Conservation (phyloP, 2,329 filamentous ascomycete genomes). For the Dactylellina sp. region DNA sequence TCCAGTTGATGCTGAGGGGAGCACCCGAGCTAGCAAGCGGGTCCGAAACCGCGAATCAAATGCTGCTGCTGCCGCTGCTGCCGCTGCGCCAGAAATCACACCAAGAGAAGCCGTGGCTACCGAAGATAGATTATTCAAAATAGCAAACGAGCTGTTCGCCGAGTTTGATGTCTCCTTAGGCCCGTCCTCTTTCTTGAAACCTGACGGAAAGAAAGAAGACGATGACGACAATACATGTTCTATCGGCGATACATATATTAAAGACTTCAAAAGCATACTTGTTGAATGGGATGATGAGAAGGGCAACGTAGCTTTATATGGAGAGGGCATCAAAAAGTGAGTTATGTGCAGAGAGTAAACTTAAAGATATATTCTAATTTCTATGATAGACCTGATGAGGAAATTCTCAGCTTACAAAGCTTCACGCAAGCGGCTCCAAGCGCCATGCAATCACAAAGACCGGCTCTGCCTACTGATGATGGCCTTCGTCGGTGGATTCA, state of each 20-base stretch:
- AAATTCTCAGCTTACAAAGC: conserved; percentile 53
- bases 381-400: conserved; percentile 43
- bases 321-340: conserved; percentile 59
- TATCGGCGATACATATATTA: conserved; percentile 58
- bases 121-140: conserved; percentile 60
- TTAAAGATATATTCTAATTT: conserved; percentile 1
- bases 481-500: conserved; percentile 69
- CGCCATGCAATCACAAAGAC: conserved; percentile 30
- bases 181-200: conserved; percentile 58
- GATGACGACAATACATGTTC: conserved; percentile 48
- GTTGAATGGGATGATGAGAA: conserved; percentile 64
- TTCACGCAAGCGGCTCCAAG: conserved; percentile 54
- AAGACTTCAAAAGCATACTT: conserved; percentile 63
- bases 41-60: conserved; percentile 72
- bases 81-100: conserved; percentile 55
- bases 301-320: conserved; percentile 61
- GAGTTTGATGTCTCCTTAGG: conserved; percentile 59
- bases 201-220: conserved; percentile 51
- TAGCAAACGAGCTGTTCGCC: conserved; percentile 59
- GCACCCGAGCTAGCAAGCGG: conserved; percentile 69
- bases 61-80: conserved; percentile 66
- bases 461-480: conserved; percentile 63
- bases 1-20: conserved; percentile 58
- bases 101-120: conserved; percentile 55
- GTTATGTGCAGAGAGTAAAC: background rate